Conservation (phyloP, 1,139 yeast genomes). For the Yamadazyma diddensiae region DNA sequence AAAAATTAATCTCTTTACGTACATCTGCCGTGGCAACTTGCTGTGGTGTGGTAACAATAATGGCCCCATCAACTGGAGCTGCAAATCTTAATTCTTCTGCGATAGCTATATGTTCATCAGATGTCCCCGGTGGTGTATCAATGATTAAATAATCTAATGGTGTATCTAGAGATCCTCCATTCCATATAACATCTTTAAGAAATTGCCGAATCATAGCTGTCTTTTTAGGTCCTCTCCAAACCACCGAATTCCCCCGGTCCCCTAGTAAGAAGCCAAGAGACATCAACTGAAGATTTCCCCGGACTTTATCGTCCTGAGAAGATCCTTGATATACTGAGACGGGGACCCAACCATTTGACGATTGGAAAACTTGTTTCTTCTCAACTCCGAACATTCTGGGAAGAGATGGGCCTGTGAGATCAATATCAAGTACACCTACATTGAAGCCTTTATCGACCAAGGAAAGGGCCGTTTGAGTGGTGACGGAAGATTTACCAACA, state of each 20-base stretch:
- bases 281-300: conserved; percentile 58
- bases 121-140: conserved; percentile 98
- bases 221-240: conserved; percentile 98
- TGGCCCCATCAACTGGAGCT: conserved; percentile 45
- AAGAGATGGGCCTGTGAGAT: conserved; percentile 93
- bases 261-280: conserved; percentile 87
- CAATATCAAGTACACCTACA: conserved; percentile 94
- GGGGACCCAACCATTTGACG: conserved; percentile 89
- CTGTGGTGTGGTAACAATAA: conserved; percentile 49
- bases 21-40: conserved; percentile 57
- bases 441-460: conserved; percentile 66
- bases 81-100: conserved; percentile 81
- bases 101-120: conserved; percentile 95
- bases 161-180: conserved; percentile 46
- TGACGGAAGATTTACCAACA: conserved; percentile 94
- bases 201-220: conserved; percentile 97
- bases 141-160: conserved; percentile 76
- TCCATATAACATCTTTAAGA: conserved; percentile 85
- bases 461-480: conserved; percentile 86
- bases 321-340: conserved; percentile 45
- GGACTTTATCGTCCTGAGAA: conserved; percentile 17
- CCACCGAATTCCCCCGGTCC: conserved; percentile 85
- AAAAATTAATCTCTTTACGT: conserved; percentile 47
- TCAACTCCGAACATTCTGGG: conserved; percentile 97
- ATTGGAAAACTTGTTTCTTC: conserved; percentile 72